phyloP scores from a whole-genome alignment of 176 grass and related monocot genomes.

The Rhipidocladum racemiflorum region DNA sequence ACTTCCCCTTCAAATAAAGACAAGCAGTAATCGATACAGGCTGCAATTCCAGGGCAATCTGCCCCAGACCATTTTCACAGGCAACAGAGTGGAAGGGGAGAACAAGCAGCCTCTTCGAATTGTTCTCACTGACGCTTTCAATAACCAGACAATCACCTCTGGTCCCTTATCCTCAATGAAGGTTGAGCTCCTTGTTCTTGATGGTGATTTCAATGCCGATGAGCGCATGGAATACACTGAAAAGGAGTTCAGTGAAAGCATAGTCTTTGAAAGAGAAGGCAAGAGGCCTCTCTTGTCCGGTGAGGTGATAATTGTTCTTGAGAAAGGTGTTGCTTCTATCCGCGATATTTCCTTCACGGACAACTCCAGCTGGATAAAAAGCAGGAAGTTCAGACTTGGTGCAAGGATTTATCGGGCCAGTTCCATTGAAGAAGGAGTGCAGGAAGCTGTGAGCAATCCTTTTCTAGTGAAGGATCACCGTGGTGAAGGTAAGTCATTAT shows the following conservation, averaged over 20 bases:
- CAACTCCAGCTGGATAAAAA: slow-evolving; percentile 84
- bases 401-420: slow-evolving; percentile 54
- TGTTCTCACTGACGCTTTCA: slow-evolving; percentile 52
- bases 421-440: slow-evolving; percentile 45
- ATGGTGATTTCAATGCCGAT: slow-evolving; percentile 81
- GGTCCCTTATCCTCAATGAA: slow-evolving; percentile 55
- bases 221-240: slow-evolving; percentile 70
- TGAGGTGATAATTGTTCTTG: slow-evolving; percentile 60
- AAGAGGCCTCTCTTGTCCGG: slow-evolving; percentile 73
- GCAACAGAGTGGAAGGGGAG: slow-evolving; percentile 67
- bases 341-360: slow-evolving; percentile 74
- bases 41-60: slow-evolving; percentile 71
- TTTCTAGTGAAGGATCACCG: slow-evolving; percentile 96
- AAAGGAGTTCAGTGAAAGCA: slow-evolving; percentile 69
- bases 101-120: slow-evolving; percentile 63
- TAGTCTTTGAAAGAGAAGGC: slow-evolving; percentile 82
- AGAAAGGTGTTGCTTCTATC: slow-evolving; percentile 65
- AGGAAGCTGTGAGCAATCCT: slow-evolving; percentile 75
- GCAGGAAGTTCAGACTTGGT: slow-evolving; percentile 84
- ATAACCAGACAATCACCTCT: slow-evolving; percentile 48
- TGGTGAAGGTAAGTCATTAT: slow-evolving; percentile 63
- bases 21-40: slow-evolving; percentile 57
- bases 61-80: slow-evolving; percentile 69
- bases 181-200: slow-evolving; percentile 79
- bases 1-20: slow-evolving; percentile 46